Conservation (phyloP, 345 rosid genomes). For the Populus deltoides region DNA sequence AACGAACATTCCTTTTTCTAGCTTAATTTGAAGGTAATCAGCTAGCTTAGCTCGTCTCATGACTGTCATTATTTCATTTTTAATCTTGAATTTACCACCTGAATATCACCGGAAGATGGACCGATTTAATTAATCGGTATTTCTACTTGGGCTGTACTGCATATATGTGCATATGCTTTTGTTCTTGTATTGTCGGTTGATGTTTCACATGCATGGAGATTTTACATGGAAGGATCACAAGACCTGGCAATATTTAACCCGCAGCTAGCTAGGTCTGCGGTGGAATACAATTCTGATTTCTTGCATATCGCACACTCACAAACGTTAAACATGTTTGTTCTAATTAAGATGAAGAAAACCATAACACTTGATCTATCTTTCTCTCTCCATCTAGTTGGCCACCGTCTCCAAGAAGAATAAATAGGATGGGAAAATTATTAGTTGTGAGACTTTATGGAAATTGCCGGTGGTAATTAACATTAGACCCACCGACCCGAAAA, state of each 20-base stretch:
- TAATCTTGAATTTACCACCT: not conserved
- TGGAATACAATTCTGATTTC: not conserved
- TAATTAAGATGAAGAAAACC: not conserved
- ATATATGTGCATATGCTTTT: not conserved
- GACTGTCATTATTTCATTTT: not conserved
- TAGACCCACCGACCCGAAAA: not conserved
- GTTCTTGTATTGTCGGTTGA: not conserved
- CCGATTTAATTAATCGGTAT: not conserved
- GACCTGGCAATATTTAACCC: not conserved
- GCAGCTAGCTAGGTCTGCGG: not conserved
- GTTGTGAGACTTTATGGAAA: not conserved
- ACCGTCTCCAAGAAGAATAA: too few species aligned
- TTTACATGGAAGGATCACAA: not conserved
- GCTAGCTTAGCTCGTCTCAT: slow-evolving; percentile 8
- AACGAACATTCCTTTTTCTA: not conserved
- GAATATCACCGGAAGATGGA: not conserved
- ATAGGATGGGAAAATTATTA: too few species aligned
- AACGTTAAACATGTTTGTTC: not conserved
- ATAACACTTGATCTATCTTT: not conserved
- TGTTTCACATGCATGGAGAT: not conserved
- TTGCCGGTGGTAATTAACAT: not conserved
- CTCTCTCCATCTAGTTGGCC: too few species aligned
- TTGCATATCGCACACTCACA: not conserved
- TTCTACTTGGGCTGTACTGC: not conserved
- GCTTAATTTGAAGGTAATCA: not conserved